Conservation (phyloP, 257 asterid genomes). For the Verbena officinalis region DNA sequence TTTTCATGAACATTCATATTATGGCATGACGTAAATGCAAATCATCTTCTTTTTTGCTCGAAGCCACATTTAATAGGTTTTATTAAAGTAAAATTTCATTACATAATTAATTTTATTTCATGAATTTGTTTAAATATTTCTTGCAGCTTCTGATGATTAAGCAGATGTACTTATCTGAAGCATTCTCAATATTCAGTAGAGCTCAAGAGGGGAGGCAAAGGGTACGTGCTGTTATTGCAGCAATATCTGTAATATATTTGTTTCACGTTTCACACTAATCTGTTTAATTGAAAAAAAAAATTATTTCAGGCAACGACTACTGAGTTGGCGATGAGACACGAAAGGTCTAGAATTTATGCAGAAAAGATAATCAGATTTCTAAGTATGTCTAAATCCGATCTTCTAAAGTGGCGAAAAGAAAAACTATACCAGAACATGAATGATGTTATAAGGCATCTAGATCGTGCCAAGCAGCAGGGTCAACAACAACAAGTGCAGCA, state of each 20-base stretch:
- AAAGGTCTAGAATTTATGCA: background rate
- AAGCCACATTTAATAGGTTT: no score
- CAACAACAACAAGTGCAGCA: no score
- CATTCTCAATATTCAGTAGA: conserved; percentile 7
- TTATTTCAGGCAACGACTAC: conserved; percentile 36
- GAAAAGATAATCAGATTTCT: conserved; percentile 24
- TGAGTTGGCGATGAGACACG: conserved; percentile 19
- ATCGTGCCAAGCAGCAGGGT: background rate
- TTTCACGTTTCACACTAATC: background rate
- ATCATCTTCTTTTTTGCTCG: background rate
- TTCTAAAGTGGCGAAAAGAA: conserved; percentile 30
- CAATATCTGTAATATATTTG: background rate
- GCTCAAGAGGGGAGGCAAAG: conserved; percentile 25
- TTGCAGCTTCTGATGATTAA: conserved; percentile 39
- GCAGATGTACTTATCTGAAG: conserved; percentile 28
- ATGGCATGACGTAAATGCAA: background rate
- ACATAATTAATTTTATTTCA: background rate
- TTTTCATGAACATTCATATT: background rate
- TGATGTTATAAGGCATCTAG: background rate
- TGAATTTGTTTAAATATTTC: background rate
- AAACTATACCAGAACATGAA: conserved; percentile 21
- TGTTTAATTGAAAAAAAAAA: conserved; percentile 2
- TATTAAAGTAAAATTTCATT: no score
- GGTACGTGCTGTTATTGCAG: conserved; percentile 23
- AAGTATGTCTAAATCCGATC: conserved; percentile 30